phyloP scores from a whole-genome alignment of 1,139 yeast species.

The Nakaseomyces kungkrabaensis region DNA sequence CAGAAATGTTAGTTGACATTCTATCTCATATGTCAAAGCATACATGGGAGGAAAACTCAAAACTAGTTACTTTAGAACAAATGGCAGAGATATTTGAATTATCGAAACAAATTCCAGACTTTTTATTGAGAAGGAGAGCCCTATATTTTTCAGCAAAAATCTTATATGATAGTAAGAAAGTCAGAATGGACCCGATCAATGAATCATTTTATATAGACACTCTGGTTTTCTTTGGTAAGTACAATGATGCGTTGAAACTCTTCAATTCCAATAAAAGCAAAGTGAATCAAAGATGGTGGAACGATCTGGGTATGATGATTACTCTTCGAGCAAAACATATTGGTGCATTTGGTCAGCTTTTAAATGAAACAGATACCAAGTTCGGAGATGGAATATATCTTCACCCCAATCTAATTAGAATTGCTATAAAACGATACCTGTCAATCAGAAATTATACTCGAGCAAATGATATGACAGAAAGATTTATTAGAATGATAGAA shows the following conservation, averaged over 20 bases:
- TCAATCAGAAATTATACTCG: conserved; percentile 9
- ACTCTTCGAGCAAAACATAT: conserved; percentile 26
- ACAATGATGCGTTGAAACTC: conserved; percentile 23
- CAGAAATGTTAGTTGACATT: conserved; percentile 6
- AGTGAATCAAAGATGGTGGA: conserved; percentile 32
- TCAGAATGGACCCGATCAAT: conserved; percentile 28
- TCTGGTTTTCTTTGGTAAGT: conserved; percentile 23
- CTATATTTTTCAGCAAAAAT: conserved; percentile 21
- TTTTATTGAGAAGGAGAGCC: conserved; percentile 15
- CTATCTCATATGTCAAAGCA: conserved; percentile 4
- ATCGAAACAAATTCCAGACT: conserved; percentile 16
- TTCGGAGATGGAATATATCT: conserved; percentile 15
- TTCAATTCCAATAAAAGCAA: conserved; percentile 21
- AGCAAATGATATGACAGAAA: conserved; percentile 13
- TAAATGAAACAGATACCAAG: conserved; percentile 12
- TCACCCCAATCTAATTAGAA: conserved; percentile 16
- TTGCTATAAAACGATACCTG: conserved; percentile 21
- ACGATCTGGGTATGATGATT: conserved; percentile 30
- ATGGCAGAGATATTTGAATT: conserved; percentile 23
- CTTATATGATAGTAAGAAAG: conserved; percentile 20
- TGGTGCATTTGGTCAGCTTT: conserved; percentile 22
- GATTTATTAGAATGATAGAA: conserved; percentile 14
- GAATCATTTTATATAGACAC: conserved; percentile 30
- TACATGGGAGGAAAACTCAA: conserved; percentile 3
- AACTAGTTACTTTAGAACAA: conserved; percentile 16